Base-by-base conservation (phyloP, 345 rosid species). In the Clarkia xantiana region DNA sequence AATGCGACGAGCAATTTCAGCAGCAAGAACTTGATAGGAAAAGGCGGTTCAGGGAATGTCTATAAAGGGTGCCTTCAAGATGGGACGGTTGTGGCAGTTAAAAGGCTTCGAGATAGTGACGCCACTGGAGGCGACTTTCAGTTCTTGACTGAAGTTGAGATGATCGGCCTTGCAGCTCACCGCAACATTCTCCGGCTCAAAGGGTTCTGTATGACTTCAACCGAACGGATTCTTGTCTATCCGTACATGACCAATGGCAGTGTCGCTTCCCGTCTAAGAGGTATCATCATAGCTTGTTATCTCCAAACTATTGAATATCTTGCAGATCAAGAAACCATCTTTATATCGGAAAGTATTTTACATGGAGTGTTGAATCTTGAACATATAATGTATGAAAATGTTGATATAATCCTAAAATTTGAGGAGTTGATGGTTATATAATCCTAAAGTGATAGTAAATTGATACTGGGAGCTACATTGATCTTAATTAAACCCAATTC, bases 181-280 rank as follows among this genome's bases (percentile, higher is more conserved):
- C 74, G 85, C 8, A 82, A 89, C 42, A 89, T 89, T 43, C 94
- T 88, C 49, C 82, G 80, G 0, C 80, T 82, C 18, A 68, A 67
- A 0, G 87, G 97, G 40, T 89, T 84, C 55, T 89, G 95, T 56
- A 80, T 82, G 74, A 82, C 86, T 47, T 54, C 81, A 20, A 55
- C 69, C 4, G 97, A 89, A 49, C 71, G 85, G 49, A 80, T 89
- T 48, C 59, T 89, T 42, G 86, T 84, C 22, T 89, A 89, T 62
- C 97, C 97, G 25, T 84, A 78, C 75, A 89, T 84, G 95, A 76
- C 97, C n/a, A 84, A 89, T 66, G 95, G 97, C 15, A 89, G 95
- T 49, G 97, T 84, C 15, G 83, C 93, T 63, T 70, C 71, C 45
- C 93, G 95, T 52, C 93, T 89, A 56, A 89, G 76, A 70, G 89